Evolutionary conservation across 2,329 filamentous ascomycete species (phyloP).

Genomic region (Metarhizium guizhouense): DNA sequence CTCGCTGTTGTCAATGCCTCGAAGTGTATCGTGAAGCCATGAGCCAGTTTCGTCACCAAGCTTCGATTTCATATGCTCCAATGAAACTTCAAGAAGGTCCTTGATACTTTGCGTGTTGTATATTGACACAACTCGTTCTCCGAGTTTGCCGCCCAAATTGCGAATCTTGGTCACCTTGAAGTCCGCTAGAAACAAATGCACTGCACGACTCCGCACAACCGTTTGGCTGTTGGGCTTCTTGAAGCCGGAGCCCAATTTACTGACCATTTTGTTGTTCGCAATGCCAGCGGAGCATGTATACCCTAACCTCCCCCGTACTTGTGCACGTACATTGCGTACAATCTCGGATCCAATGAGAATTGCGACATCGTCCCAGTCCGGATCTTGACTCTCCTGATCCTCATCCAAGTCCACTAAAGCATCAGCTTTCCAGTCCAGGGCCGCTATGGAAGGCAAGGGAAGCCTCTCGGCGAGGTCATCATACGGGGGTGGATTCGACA

Average conservation of each 20-base stretch:
- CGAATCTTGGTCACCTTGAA: constrained; percentile 95
- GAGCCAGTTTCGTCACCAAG: constrained; percentile 75
- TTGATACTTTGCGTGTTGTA: constrained; percentile 75
- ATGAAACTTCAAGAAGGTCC: constrained; percentile 61
- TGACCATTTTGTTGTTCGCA: constrained; percentile 87
- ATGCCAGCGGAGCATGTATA: constrained; percentile 93
- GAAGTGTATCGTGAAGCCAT: constrained; percentile 78
- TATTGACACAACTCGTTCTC: constrained; percentile 71
- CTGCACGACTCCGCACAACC: constrained; percentile 78
- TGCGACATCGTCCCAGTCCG: constrained; percentile 93
- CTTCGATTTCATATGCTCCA: constrained; percentile 69
- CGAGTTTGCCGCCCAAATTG: constrained; percentile 90
- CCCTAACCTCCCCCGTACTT: constrained; percentile 59
- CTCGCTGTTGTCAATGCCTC: constrained; percentile 79
- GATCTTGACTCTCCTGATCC: constrained; percentile 67
- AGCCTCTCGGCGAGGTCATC: constrained; percentile 63
- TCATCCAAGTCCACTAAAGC: constrained; percentile 72
- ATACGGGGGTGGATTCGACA: constrained; percentile 56
- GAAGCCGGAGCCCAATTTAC: constrained; percentile 83
- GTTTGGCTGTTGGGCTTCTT: constrained; percentile 95
- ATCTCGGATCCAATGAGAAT: constrained; percentile 86
- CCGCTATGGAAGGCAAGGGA: constrained; percentile 59
- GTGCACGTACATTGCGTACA: constrained; percentile 62
- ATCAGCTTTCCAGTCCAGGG: constrained; percentile 76
- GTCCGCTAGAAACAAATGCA: constrained; percentile 66